Conservation (phyloP, 768 basidiomycete species). For the Pleurotus ostreatus region DNA sequence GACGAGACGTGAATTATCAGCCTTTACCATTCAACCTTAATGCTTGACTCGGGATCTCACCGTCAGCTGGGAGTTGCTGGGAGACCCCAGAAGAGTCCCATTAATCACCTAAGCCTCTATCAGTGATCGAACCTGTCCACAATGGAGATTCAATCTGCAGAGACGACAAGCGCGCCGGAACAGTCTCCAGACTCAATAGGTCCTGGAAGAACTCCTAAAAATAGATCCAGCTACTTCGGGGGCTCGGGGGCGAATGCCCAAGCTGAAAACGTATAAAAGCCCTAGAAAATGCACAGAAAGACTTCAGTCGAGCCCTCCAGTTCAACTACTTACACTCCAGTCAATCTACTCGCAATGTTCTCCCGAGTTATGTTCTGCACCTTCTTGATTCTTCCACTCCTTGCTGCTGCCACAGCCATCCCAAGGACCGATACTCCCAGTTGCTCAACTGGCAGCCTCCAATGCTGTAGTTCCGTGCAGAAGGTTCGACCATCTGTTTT, state of each 20-base stretch:
- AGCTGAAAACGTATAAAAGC: constrained; percentile 1
- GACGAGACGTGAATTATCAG: too few species aligned
- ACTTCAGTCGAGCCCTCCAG: constrained; percentile 7
- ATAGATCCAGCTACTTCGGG: background rate
- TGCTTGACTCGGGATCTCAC: too few species aligned
- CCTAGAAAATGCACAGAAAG: background rate
- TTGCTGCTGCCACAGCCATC: constrained; percentile 11
- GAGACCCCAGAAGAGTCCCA: too few species aligned
- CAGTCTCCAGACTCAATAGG: too few species aligned
- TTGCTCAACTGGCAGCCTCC: constrained; percentile 17
- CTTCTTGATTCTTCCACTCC: constrained; percentile 5
- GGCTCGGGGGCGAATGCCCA: background rate
- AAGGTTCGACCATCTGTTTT: background rate
- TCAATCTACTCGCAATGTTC: constrained; percentile 4
- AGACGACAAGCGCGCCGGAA: too few species aligned
- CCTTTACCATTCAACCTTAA: too few species aligned
- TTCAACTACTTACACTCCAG: background rate
- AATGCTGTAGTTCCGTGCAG: constrained; percentile 16
- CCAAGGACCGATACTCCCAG: background rate
- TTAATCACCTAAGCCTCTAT: too few species aligned
- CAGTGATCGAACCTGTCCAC: too few species aligned
- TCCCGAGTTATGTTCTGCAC: constrained; percentile 1
- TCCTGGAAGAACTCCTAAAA: too few species aligned
- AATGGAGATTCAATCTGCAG: too few species aligned
- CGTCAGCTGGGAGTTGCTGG: too few species aligned